These are phyloP conservation scores for Globisporangium parvum DNA, from an alignment of 352 stramenopile genomes.

Conservation along the genomic window DNA sequence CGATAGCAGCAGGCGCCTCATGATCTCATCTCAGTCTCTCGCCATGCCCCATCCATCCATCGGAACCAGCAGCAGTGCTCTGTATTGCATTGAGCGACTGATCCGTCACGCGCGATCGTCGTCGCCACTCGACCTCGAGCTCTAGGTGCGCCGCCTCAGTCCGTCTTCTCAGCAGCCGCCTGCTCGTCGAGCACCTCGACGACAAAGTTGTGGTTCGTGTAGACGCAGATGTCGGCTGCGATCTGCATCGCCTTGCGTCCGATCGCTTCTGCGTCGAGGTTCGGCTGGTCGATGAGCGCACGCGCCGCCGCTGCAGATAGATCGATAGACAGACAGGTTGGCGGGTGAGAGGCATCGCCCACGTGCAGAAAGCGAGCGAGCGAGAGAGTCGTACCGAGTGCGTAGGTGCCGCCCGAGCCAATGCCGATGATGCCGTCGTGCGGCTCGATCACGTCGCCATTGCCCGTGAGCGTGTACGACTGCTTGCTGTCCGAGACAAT, in stretches of 20 bases:
- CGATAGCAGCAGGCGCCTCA: constrained; percentile 6
- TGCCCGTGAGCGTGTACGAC: constrained; percentile 97
- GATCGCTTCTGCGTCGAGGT: constrained; percentile 93
- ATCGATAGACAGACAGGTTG: neutral
- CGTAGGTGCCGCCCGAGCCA: constrained; percentile 90
- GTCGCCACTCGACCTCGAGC: too few relatives aligned
- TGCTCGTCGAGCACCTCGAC: constrained; percentile 87
- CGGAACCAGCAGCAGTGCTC: too few relatives aligned
- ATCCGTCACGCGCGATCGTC: too few relatives aligned
- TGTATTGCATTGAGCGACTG: too few relatives aligned
- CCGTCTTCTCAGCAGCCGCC: constrained; percentile 28
- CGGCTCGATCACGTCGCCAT: constrained; percentile 97
- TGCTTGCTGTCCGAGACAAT: constrained; percentile 95
- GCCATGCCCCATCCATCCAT: too few relatives aligned
- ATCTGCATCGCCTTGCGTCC: constrained; percentile 93
- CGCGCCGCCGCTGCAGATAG: constrained; percentile 86
- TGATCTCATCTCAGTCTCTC: too few relatives aligned
- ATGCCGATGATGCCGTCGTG: constrained; percentile 95
- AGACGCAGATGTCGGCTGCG: constrained; percentile 97
- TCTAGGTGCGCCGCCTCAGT: constrained; percentile 15
- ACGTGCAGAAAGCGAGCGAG: too few relatives aligned
- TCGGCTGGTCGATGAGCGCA: constrained; percentile 92
- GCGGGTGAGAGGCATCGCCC: too few relatives aligned
- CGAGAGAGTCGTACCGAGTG: constrained; percentile 64
- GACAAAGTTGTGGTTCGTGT: constrained; percentile 98